Evolutionary conservation across 805 yeast genomes (phyloP), one percentile per base, ranked within the genome.

Genomic region (Schwanniomyces polymorphus): DNA sequence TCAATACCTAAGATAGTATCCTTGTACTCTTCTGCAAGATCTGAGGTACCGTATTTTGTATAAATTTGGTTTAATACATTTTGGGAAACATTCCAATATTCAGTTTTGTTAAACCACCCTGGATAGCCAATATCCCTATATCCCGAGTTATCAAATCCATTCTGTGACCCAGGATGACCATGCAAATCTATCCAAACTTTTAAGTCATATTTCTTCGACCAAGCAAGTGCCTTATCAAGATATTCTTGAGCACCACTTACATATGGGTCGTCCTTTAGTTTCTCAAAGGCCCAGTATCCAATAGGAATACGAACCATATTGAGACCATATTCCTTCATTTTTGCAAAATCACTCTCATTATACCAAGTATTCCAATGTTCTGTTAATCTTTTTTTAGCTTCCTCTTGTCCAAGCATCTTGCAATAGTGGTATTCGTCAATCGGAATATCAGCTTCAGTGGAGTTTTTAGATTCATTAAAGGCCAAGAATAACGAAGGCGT

Each of bases 61-160:
- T 62, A 71, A 14, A 72, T 68, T 42, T 56, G 47, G 28, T 65
- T 57, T 50, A 72, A 59, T 2, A 67, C 74, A n/a, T 60, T 53
- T 33, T 63, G 53, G 4, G 76, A 66, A 28, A 65, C 48, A 28
- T 59, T 54, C 2, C 65, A 49, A 47, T 67, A 55, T 27, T 53
- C 61, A 1, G 70, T 62, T 7, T 48, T 35, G 44, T 65, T 65
- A 51, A 62, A 65, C 71, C 70, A 65, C 17, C 70, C 70, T 12
- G 72, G 70, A 49, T 62, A 61, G 2, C 65, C 68, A 6, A 64
- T 55, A 43, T 61, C 81, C 58, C 91, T 72, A 26, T 77, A 65
- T 2, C 96, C 96, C 7, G 89, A 82, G 57, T 88, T 88, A 58
- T 88, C 92, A 70, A 88, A 88, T 11, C 95, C 95, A 63, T 88